These are phyloP conservation scores for Cystobasidium pallidum DNA, from an alignment of 1,284 basidiomycete species.

Conservation along the genomic window DNA sequence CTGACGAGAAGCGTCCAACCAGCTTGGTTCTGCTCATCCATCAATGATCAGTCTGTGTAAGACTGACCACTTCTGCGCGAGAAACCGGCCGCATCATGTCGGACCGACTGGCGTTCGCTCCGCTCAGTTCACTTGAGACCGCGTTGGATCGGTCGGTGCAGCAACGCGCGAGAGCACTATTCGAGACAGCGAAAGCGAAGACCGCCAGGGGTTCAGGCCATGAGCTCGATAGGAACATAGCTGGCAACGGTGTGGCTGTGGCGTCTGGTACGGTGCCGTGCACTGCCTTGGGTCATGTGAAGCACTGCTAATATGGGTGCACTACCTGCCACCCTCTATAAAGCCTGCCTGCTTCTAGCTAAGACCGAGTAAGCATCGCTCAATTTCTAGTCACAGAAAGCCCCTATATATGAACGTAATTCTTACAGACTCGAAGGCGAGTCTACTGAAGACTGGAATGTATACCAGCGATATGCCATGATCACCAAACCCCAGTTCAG, in stretches of 20 bases:
- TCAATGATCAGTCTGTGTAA: not conserved
- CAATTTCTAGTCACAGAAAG: not conserved
- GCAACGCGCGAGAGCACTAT: slow-evolving; percentile 23
- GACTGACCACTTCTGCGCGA: not conserved
- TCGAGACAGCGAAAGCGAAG: slow-evolving; percentile 12
- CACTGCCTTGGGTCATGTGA: not conserved
- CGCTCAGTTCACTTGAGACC: slow-evolving; percentile 22
- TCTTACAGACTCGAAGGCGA: slow-evolving; percentile 11
- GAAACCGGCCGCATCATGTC: not conserved
- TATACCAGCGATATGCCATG: slow-evolving; percentile 24
- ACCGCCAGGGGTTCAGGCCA: slow-evolving; percentile 23
- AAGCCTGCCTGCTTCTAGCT: slow-evolving; percentile 30
- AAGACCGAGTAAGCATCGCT: slow-evolving; percentile 16
- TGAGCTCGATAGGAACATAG: slow-evolving; percentile 27
- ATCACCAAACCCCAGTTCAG: slow-evolving; percentile 24
- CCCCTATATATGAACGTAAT: not conserved
- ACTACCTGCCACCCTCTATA: not conserved
- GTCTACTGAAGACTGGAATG: slow-evolving; percentile 10
- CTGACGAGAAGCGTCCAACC: not conserved
- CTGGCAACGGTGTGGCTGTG: slow-evolving; percentile 23
- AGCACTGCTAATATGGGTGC: not conserved
- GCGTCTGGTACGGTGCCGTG: slow-evolving; percentile 16
- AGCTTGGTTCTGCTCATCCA: not conserved
- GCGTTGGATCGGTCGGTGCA: slow-evolving; percentile 17
- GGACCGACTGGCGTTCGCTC: slow-evolving; percentile 26